A percentile compares a stretch with the other conserved stretches of the same genome.
phyloP scores from a whole-genome alignment of 73 alveolate genomes.

The Loxodes magnus region DNA sequence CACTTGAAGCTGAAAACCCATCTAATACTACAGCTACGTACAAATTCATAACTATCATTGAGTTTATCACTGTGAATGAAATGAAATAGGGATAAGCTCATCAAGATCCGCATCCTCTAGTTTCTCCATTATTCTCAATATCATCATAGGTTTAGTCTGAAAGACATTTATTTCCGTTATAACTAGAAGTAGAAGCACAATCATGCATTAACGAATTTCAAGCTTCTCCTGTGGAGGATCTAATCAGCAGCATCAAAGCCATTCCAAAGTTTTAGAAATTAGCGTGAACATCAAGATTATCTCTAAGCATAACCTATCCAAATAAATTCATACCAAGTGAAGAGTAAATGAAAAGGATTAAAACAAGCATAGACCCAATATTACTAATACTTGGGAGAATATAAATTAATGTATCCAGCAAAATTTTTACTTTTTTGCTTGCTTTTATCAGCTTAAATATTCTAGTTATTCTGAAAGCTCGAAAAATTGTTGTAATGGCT shows the following conservation, averaged over 20 bases:
- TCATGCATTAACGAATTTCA: constrained; percentile 40
- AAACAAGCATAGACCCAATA: constrained; percentile 16
- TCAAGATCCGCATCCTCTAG: constrained; percentile 24
- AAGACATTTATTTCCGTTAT: no score
- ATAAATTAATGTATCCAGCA: neutral
- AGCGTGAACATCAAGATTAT: constrained; percentile 16
- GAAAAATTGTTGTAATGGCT: constrained; percentile 21
- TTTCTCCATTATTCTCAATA: constrained; percentile 7
- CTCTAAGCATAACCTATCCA: constrained; percentile 9
- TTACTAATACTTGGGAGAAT: constrained; percentile 6
- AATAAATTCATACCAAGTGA: constrained; percentile 42
- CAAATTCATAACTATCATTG: constrained; percentile 33
- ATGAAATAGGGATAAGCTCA: constrained; percentile 18
- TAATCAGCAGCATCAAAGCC: constrained; percentile 17
- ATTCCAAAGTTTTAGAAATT: constrained; percentile 29
- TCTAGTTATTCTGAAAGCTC: constrained; percentile 25
- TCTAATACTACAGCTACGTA: constrained; percentile 48
- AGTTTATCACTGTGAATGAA: constrained; percentile 24
- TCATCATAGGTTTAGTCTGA: constrained; percentile 1
- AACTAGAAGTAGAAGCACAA: constrained; percentile 22
- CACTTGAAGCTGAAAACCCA: no score
- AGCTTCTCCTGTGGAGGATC: constrained; percentile 39
- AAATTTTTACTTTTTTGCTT: neutral
- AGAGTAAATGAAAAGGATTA: constrained; percentile 28
- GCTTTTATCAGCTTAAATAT: constrained; percentile 18